Base-by-base conservation (phyloP, 768 basidiomycete genomes). In the Pleurotus djamor region DNA sequence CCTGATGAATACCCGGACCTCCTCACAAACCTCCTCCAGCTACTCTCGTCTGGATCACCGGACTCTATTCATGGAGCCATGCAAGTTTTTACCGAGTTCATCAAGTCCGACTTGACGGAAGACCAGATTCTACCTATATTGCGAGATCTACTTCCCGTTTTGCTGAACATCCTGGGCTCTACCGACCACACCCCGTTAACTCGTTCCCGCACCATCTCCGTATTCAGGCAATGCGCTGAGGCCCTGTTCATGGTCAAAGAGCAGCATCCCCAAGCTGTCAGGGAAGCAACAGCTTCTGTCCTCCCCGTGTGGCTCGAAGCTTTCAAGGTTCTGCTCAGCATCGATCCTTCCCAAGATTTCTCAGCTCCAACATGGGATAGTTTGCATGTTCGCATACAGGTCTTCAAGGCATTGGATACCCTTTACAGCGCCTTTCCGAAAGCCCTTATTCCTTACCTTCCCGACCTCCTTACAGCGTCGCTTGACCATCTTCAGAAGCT, bases 241-340 rank as follows among this genome's bases (percentile, higher is more conserved):
- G 89, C 94, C 4, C 79, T 98, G 14, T 95, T 91, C 72, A 98
- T 96, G 87, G 94, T 98, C 59, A 94, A 95, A 69, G 94, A 94
- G 37, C 89, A 94, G 64, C 89, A 95, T 65, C 93, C 95, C 0
- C 85, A 89, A 59, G 84, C 91, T 0, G 92, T 92, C 38, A 91
- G 91, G 66, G 88, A 92, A 63, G 94, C 94, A 0, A 83, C 85
- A 36, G 86, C 83, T 28, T 82, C 85, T 47, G 86, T 98, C 44
- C 83, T 96, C 5, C 93, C 96, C 1, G 79, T 87, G 13, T 99
- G 97, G 97, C 74, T 98, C n/a, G 88, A 90, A 38, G 92, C 92
- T 0, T 94, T 98, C 78, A 86, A 85, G 62, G 84, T 86, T 13
- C 78, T 98, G 12, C 76, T 98, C 21, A 79, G 74, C 52, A 71